A percentile compares a stretch with the other conserved stretches of the same genome.
Evolutionary conservation across 2,329 filamentous ascomycete genomes (phyloP).

Genomic region (Paraphoma sp.): DNA sequence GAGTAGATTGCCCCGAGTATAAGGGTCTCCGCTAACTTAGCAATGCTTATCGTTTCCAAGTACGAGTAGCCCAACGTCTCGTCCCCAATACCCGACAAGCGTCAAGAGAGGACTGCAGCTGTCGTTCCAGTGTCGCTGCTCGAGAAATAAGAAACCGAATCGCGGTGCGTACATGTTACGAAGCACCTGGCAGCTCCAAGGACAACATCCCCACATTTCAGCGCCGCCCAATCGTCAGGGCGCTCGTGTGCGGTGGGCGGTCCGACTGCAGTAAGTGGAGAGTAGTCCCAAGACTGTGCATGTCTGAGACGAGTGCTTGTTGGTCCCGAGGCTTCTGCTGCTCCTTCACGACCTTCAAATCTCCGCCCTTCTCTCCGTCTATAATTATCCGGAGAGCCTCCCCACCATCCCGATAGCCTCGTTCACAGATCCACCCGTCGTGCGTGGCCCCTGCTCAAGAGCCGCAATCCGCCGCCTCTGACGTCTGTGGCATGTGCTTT

Average conservation of each 20-base stretch:
- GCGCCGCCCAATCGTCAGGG: neutral
- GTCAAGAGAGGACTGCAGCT: neutral
- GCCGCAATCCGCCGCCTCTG: neutral
- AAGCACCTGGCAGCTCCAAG: neutral
- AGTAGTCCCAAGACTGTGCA: neutral
- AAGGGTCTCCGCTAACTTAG: neutral
- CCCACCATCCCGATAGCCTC: neutral
- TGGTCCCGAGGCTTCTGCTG: neutral
- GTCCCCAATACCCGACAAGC: neutral
- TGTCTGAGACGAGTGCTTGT: neutral
- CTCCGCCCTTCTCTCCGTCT: neutral
- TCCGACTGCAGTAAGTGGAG: neutral
- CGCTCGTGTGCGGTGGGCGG: neutral
- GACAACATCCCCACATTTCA: neutral
- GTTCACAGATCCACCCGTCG: neutral
- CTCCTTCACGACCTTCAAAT: neutral
- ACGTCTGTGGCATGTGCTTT: neutral
- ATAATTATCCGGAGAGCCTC: neutral
- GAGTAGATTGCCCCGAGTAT: neutral
- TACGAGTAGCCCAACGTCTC: neutral
- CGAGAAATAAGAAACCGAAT: neutral
- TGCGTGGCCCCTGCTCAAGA: neutral
- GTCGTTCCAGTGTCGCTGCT: neutral
- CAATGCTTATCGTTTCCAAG: slow-evolving; percentile 1
- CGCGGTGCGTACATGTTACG: neutral